Percentiles rank a stretch among this genome's conserved stretches.
These are phyloP conservation scores for Leccinum griseonigrum DNA, from an alignment of 1,284 basidiomycete genomes.

Conservation along the genomic window DNA sequence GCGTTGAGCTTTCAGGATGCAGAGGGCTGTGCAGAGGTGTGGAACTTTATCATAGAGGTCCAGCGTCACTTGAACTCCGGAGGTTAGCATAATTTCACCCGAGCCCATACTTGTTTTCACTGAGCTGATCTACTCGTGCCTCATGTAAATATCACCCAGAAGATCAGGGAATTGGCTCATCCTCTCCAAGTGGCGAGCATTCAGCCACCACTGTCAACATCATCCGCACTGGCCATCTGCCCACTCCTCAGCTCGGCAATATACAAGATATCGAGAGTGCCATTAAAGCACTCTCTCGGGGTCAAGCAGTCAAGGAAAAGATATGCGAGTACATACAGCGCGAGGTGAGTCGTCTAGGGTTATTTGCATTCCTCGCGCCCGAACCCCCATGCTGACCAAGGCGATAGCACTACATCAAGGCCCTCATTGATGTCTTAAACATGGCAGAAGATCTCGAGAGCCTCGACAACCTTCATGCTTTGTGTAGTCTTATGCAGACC, in stretches of 20 bases:
- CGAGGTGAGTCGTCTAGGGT: conserved; percentile 48
- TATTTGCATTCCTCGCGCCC: not conserved
- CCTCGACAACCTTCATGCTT: conserved; percentile 82
- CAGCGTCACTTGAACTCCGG: conserved; percentile 75
- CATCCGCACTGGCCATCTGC: conserved; percentile 68
- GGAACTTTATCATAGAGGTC: conserved; percentile 97
- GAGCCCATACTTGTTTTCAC: conserved; percentile 7
- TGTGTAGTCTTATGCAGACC: conserved; percentile 93
- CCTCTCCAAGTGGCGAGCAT: conserved; percentile 60
- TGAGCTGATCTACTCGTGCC: conserved; percentile 16
- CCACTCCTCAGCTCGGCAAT: conserved; percentile 66
- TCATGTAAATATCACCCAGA: conserved; percentile 34
- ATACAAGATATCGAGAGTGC: conserved; percentile 75
- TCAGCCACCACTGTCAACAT: conserved; percentile 61
- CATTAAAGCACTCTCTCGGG: conserved; percentile 68
- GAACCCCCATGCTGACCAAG: conserved; percentile 12
- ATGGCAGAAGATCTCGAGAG: conserved; percentile 93
- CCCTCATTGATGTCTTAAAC: conserved; percentile 79
- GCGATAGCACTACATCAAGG: conserved; percentile 81
- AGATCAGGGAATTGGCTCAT: conserved; percentile 46
- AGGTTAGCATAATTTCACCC: conserved; percentile 42
- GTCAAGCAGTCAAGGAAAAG: conserved; percentile 69
- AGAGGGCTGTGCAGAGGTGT: conserved; percentile 94
- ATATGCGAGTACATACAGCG: conserved; percentile 81
- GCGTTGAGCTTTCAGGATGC: conserved; percentile 97